Base-by-base conservation (phyloP, 139 green algal species). In the Marvania coccoides region DNA sequence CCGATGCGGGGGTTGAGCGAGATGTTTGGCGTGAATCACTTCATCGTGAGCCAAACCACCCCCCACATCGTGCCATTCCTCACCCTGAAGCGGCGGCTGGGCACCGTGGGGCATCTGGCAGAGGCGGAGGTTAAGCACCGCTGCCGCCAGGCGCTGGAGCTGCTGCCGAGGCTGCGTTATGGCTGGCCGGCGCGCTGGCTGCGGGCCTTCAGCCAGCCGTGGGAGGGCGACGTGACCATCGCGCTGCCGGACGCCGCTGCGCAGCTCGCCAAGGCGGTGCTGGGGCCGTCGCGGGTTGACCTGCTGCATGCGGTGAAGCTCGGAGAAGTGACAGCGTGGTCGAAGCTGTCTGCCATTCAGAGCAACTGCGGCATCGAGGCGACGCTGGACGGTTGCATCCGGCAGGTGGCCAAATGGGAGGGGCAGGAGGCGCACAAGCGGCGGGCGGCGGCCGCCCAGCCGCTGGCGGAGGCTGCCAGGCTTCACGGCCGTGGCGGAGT, bases 11-110 rank as follows among this genome's bases (percentile, higher is more conserved):
- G 69, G 19, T 65, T 95, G 47, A 80, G 73, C 5, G 91, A 95
- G 75, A 92, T 94, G 86, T 97, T 97, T 83, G 93, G 93, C 62
- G 90, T 88, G 47, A 97, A 97, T 81, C 87, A 97, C 78, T 97
- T 95, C 61, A 72, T 97, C 14, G 87, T 95, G 8, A 81, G 47
- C 63, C 91, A 97, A 75, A 91, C 85, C 67, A 94, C 93, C 81
- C 90, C 90, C 12, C 85, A 93, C 75, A 88, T 97, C 34, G 85
- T 91, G 46, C 91, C 91, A 13, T 75, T 92, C 19, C 80, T 96
- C 12, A 89, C 89, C 77, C 63, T 91, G 13, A 91, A 90, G 77
- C 81, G 77, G 53, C 65, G 58, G 12, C 57, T 91, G 65, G 83
- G 83, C 39, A 62, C 67, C 31, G 77, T 84, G 56, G 86, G 82